Percentiles rank a stretch among this genome's conserved stretches.
Conservation (phyloP, 495 filamentous ascomycete genomes). For the Aspergillus biplanus region DNA sequence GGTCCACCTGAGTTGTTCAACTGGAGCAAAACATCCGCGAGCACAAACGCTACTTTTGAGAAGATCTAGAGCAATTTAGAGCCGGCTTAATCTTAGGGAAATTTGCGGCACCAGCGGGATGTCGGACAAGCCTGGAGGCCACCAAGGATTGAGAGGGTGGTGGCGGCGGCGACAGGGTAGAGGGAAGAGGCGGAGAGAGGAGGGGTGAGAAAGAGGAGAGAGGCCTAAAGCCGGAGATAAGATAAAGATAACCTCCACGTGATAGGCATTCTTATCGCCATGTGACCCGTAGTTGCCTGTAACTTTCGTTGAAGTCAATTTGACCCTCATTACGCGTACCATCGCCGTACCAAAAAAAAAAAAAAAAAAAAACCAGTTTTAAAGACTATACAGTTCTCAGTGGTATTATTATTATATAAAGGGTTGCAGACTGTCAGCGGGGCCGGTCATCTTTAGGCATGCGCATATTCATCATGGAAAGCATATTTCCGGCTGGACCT, state of each 20-base stretch:
- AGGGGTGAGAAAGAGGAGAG: not conserved
- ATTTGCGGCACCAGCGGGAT: slow-evolving; percentile 9
- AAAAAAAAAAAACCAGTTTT: not conserved
- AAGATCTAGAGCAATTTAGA: slow-evolving; percentile 3
- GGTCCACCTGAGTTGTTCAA: slow-evolving; percentile 3
- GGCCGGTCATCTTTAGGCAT: slow-evolving; percentile 74
- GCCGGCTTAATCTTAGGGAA: slow-evolving; percentile 2
- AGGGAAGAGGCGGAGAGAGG: slow-evolving; percentile 10
- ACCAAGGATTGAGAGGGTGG: slow-evolving; percentile 10
- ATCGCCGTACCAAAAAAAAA: no score
- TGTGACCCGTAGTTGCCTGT: not conserved
- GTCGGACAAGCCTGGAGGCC: slow-evolving; percentile 5
- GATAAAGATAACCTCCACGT: slow-evolving; percentile 10
- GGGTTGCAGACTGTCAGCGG: slow-evolving; percentile 14
- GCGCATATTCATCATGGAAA: slow-evolving; percentile 80
- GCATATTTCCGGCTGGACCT: slow-evolving; percentile 82
- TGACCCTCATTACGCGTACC: no score
- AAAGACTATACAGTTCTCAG: not conserved
- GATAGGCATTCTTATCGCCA: slow-evolving; percentile 4
- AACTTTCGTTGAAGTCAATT: not conserved
- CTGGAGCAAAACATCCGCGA: not conserved
- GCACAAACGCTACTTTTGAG: slow-evolving; percentile 14
- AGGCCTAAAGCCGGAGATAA: not conserved
- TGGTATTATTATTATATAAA: not conserved
- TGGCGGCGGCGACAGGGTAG: slow-evolving; percentile 3